These are phyloP conservation scores for Camillea tinctor DNA, from an alignment of 2,329 filamentous ascomycete genomes.

Conservation along the genomic window DNA sequence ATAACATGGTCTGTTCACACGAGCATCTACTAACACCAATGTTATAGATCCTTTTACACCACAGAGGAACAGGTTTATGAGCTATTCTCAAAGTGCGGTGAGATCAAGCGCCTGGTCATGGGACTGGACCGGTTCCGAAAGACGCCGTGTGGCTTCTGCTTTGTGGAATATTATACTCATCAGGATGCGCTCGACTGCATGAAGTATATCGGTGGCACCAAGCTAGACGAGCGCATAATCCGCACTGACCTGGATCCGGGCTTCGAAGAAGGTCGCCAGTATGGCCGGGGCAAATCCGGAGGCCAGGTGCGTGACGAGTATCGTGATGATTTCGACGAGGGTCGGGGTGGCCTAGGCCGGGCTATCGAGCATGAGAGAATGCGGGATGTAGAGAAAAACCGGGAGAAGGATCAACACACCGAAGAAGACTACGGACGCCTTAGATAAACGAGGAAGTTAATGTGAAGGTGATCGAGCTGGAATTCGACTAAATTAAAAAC, in stretches of 20 bases:
- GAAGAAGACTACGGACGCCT: slow-evolving; percentile 60
- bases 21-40: slow-evolving; percentile 1
- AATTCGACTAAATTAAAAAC: neutral
- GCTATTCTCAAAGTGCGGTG: slow-evolving; percentile 91
- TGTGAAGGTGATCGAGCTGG: slow-evolving; percentile 13
- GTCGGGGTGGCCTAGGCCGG: slow-evolving; percentile 83
- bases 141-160: slow-evolving; percentile 98
- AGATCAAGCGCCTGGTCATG: slow-evolving; percentile 98
- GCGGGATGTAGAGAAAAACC: slow-evolving; percentile 42
- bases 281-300: slow-evolving; percentile 91
- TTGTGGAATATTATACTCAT: slow-evolving; percentile 98
- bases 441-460: slow-evolving; percentile 37
- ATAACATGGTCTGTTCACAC: slow-evolving; percentile 9
- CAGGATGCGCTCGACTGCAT: slow-evolving; percentile 96
- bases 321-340: slow-evolving; percentile 93
- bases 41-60: slow-evolving; percentile 83
- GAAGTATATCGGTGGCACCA: slow-evolving; percentile 98
- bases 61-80: slow-evolving; percentile 99
- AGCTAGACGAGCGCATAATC: slow-evolving; percentile 95
- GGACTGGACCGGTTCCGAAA: slow-evolving; percentile 95
- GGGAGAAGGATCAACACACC: slow-evolving; percentile 38
- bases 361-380: slow-evolving; percentile 58
- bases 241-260: slow-evolving; percentile 93
- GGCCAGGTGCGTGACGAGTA: slow-evolving; percentile 98
- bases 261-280: slow-evolving; percentile 94